These are phyloP conservation scores for Phytophthora idaei DNA, from an alignment of 352 stramenopile species.

Conservation along the genomic window DNA sequence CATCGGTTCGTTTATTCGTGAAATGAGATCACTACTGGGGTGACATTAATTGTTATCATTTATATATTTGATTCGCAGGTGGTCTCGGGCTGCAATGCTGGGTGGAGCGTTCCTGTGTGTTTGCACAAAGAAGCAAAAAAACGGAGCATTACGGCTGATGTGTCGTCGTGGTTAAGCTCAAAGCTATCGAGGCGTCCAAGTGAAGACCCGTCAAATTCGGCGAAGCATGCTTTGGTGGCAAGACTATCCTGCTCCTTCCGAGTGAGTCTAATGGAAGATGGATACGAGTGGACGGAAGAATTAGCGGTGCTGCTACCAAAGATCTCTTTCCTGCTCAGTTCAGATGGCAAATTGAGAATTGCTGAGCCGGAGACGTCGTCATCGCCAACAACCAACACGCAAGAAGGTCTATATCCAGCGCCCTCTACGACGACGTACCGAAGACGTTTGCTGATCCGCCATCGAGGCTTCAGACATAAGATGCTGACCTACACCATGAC, in stretches of 20 bases:
- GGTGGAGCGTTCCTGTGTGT: constrained; percentile 55
- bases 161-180: constrained; percentile 63
- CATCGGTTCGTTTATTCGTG: constrained; percentile 22
- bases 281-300: constrained; percentile 59
- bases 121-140: constrained; percentile 52
- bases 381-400: constrained; percentile 7
- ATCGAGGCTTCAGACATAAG: constrained; percentile 50
- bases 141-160: constrained; percentile 49
- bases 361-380: constrained; percentile 24
- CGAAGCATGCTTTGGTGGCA: constrained; percentile 39
- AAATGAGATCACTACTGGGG: not conserved
- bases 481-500: constrained; percentile 80
- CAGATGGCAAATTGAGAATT: constrained; percentile 34
- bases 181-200: constrained; percentile 48
- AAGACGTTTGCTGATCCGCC: constrained; percentile 65
- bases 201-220: constrained; percentile 31
- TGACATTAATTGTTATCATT: not conserved
- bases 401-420: constrained; percentile 42
- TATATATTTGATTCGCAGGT: constrained; percentile 30
- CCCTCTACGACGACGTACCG: constrained; percentile 53
- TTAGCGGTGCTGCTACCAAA: constrained; percentile 47
- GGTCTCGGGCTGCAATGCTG: constrained; percentile 32
- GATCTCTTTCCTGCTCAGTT: constrained; percentile 39
- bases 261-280: constrained; percentile 37
- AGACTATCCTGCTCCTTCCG: constrained; percentile 60